Base-by-base conservation (phyloP, 169 alveolate species). In the Ichthyophthirius multifiliis region DNA sequence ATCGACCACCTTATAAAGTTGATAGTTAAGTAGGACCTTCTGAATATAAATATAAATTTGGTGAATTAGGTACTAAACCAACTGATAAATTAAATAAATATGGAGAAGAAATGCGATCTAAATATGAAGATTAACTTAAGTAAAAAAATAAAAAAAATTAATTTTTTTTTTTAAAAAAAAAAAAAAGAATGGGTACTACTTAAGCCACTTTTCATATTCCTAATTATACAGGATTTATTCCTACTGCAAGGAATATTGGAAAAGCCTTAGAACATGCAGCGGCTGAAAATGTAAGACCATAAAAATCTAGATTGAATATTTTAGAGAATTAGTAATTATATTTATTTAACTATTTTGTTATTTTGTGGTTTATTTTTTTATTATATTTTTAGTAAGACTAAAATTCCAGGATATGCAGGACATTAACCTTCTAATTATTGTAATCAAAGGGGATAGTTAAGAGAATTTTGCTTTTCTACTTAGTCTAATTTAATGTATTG, bases 381-480 rank as follows among this genome's bases (percentile, higher is more conserved):
- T 23, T n/a, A 27, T 27, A 44, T 3, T 1, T 6, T 43, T 43
- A 79, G 85, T 47, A 81, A 81, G 45, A 81, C 86, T 2, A 34
- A 71, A 71, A 81, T 81, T 16, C 86, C 86, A 27, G 86, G 86
- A 48, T 81, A 81, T 81, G 86, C 86, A 9, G 86, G 86, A 15
- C 86, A 81, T 18, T 34, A 55, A 20, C 86, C 86, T 13, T 48
- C 35, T 18, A 44, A 41, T 41, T 39, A 47, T 15, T 32, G 9
- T 37, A 67, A 67, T 67, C 55, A 67, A 67, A 67, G 77, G 30
- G 77, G 77, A 16, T 20, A 35, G 43, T 46, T 67, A 1, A 67
- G 77, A 67, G 77, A 67, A 10, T 32, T 18, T 39, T 67, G 77
- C 63, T 67, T 67, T 67, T 37, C 63, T 35, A 67, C 55, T 45